These are phyloP conservation scores for Nannizzia gypsea DNA, from an alignment of 2,329 filamentous ascomycete genomes.

Conservation along the genomic window DNA sequence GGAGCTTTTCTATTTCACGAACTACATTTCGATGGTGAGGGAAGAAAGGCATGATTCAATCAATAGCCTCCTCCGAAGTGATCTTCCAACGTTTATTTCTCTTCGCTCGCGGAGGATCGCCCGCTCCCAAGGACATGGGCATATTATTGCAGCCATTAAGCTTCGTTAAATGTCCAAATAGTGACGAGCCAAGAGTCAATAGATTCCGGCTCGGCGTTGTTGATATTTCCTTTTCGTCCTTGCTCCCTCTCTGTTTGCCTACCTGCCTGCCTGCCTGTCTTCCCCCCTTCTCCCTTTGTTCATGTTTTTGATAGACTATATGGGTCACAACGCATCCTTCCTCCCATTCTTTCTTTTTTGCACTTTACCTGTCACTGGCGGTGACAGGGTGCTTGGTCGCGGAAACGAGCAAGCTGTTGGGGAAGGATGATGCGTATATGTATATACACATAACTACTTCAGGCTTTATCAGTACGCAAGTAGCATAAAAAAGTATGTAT, in stretches of 20 bases:
- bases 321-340: background rate
- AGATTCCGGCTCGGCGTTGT: background rate
- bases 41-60: background rate
- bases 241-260: background rate
- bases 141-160: slow-evolving; percentile 1
- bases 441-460: background rate
- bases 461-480: too few species aligned
- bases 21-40: background rate
- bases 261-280: too few species aligned
- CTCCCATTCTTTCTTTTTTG: background rate
- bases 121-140: background rate
- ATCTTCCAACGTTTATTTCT: slow-evolving; percentile 5
- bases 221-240: background rate
- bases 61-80: background rate
- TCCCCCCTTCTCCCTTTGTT: background rate
- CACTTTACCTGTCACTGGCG: background rate
- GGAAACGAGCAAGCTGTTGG: background rate
- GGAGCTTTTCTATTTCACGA: slow-evolving; percentile 4
- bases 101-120: slow-evolving; percentile 1
- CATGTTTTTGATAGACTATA: background rate
- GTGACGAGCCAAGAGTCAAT: slow-evolving; percentile 5
- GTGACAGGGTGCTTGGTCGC: background rate
- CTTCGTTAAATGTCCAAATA: slow-evolving; percentile 4
- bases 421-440: background rate
- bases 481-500: too few species aligned